Evolutionary conservation across 495 filamentous ascomycete genomes (phyloP).

Genomic region (Evernia prunastri): DNA sequence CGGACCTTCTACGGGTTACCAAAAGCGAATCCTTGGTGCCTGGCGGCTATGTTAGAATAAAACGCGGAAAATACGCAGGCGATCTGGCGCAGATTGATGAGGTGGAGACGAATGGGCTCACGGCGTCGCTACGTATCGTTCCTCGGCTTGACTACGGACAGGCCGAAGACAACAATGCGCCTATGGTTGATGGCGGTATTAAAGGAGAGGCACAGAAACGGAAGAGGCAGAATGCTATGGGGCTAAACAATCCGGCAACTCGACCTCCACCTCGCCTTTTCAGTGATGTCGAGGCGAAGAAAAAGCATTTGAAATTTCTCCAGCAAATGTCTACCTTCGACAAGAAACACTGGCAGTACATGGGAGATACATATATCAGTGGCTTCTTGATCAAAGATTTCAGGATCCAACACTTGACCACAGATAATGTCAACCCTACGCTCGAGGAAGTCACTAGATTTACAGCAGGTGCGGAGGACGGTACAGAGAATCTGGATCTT

Average conservation of each 20-base stretch:
- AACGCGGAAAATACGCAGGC: slow-evolving; percentile 72
- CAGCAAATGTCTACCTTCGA: slow-evolving; percentile 48
- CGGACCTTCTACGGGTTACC: slow-evolving; percentile 81
- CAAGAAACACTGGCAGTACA: slow-evolving; percentile 72
- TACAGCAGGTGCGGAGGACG: slow-evolving; percentile 79
- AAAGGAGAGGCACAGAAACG: slow-evolving; percentile 53
- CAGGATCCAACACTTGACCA: slow-evolving; percentile 74
- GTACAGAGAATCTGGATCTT: slow-evolving; percentile 87
- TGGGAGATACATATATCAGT: slow-evolving; percentile 80
- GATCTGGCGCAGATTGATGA: slow-evolving; percentile 93
- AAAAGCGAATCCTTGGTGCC: slow-evolving; percentile 82
- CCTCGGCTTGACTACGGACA: slow-evolving; percentile 88
- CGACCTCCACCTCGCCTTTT: slow-evolving; percentile 89
- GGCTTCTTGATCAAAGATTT: slow-evolving; percentile 93
- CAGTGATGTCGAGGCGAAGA: slow-evolving; percentile 87
- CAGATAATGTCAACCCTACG: slow-evolving; percentile 84
- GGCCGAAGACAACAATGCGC: slow-evolving; percentile 65
- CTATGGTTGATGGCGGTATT: slow-evolving; percentile 38
- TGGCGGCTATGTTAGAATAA: slow-evolving; percentile 87
- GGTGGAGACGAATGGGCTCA: slow-evolving; percentile 85
- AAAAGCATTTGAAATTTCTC: slow-evolving; percentile 71
- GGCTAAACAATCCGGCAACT: slow-evolving; percentile 34
- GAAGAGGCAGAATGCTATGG: slow-evolving; percentile 58
- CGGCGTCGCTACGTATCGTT: slow-evolving; percentile 77
- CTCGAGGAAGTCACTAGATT: slow-evolving; percentile 94